These are phyloP conservation scores for Orbilia javanica DNA, from an alignment of 2,329 filamentous ascomycete genomes.

Conservation along the genomic window DNA sequence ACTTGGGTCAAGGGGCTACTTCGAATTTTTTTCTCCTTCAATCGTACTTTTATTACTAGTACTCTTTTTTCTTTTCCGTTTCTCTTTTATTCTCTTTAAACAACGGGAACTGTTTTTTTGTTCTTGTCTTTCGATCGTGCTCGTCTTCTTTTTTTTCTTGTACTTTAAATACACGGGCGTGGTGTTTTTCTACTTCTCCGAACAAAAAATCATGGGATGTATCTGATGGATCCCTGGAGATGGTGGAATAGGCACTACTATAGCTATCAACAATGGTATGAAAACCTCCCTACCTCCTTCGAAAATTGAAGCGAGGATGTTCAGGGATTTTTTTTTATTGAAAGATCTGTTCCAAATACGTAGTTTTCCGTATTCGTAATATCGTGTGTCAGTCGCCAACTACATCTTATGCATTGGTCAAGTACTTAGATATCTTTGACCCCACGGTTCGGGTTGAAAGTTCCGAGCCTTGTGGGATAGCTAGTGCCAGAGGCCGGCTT, in stretches of 20 bases:
- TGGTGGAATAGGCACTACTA: not conserved
- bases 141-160: conserved; percentile 23
- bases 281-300: not conserved
- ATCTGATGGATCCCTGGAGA: conserved; percentile 7
- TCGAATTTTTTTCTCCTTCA: conserved; percentile 13
- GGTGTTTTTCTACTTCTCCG: conserved; percentile 16
- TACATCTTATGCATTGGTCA: too few species aligned
- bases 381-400: too few species aligned
- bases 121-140: conserved; percentile 40
- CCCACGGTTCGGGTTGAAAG: too few species aligned
- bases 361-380: too few species aligned
- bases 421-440: too few species aligned
- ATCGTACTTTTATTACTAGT: conserved; percentile 27
- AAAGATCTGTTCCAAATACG: not conserved
- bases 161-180: conserved; percentile 18
- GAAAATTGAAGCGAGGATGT: not conserved
- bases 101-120: conserved; percentile 26
- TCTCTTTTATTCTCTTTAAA: conserved; percentile 41
- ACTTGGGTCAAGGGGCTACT: conserved; percentile 53
- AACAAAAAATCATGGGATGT: not conserved
- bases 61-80: conserved; percentile 43
- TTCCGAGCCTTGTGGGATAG: too few species aligned
- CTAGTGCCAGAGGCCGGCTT: too few species aligned
- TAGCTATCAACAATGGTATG: not conserved
- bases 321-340: not conserved